A percentile compares a stretch with the other conserved stretches of the same genome.
Evolutionary conservation across 2,329 filamentous ascomycete genomes (phyloP).

Genomic region (Lachnellula occidentalis): DNA sequence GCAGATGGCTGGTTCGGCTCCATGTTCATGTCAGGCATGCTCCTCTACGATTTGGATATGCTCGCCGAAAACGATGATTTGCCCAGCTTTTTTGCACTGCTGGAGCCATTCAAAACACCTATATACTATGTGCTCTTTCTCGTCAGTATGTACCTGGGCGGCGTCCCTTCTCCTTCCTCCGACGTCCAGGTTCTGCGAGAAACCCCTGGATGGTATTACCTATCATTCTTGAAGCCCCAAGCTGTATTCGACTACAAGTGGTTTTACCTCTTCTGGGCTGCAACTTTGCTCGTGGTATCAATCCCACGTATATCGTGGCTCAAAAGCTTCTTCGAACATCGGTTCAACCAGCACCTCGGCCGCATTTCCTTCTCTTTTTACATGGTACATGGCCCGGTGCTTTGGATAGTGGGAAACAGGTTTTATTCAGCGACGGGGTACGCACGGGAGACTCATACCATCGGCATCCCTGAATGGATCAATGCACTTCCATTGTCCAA

Average conservation of each 20-base stretch:
- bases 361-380: slow-evolving; percentile 59
- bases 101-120: slow-evolving; percentile 43
- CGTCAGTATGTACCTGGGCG: slow-evolving; percentile 51
- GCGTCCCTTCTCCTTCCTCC: slow-evolving; percentile 48
- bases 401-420: slow-evolving; percentile 55
- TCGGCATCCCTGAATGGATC: slow-evolving; percentile 51
- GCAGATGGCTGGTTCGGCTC: slow-evolving; percentile 58
- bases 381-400: slow-evolving; percentile 57
- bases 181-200: slow-evolving; percentile 44
- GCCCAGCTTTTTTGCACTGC: slow-evolving; percentile 41
- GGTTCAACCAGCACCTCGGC: slow-evolving; percentile 56
- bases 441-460: slow-evolving; percentile 41
- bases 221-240: slow-evolving; percentile 32
- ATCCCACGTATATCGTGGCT: slow-evolving; percentile 54
- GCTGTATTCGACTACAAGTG: slow-evolving; percentile 58
- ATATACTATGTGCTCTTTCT: slow-evolving; percentile 49
- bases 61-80: slow-evolving; percentile 45
- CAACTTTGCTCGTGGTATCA: slow-evolving; percentile 49
- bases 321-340: slow-evolving; percentile 52
- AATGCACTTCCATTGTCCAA: slow-evolving; percentile 50
- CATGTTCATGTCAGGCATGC: slow-evolving; percentile 54
- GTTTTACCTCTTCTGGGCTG: slow-evolving; percentile 61
- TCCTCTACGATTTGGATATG: slow-evolving; percentile 55
- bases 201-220: slow-evolving; percentile 42
- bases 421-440: slow-evolving; percentile 58